These are phyloP conservation scores for Delphinella strobiligena DNA, from an alignment of 2,329 filamentous ascomycete genomes.

Conservation along the genomic window DNA sequence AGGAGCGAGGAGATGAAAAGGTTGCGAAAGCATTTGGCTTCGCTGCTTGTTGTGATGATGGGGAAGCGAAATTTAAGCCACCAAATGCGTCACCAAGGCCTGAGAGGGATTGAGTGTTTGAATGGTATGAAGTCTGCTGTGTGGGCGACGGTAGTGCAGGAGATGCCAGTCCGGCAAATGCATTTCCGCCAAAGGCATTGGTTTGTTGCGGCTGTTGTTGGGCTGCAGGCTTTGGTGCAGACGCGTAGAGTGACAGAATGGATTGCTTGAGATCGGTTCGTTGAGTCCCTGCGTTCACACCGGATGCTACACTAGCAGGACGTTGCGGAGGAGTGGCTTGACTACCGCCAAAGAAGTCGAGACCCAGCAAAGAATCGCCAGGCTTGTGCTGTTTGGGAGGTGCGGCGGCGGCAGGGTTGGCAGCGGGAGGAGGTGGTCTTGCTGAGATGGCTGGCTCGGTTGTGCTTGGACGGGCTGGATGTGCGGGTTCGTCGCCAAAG, in stretches of 20 bases:
- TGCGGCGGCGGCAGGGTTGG: slow-evolving; percentile 17
- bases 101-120: slow-evolving; percentile 41
- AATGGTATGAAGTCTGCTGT: slow-evolving; percentile 26
- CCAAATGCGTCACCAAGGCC: slow-evolving; percentile 73
- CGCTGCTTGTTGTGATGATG: slow-evolving; percentile 25
- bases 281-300: slow-evolving; percentile 52
- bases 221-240: slow-evolving; percentile 64
- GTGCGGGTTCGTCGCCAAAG: slow-evolving; percentile 62
- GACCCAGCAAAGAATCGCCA: slow-evolving; percentile 73
- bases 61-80: slow-evolving; percentile 47
- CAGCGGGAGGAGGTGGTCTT: too few relatives aligned
- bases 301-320: slow-evolving; percentile 68
- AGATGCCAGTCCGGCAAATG: slow-evolving; percentile 39
- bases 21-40: slow-evolving; percentile 55
- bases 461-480: slow-evolving; percentile 59
- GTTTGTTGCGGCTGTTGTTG: slow-evolving; percentile 31
- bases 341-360: slow-evolving; percentile 78
- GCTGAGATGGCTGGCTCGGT: slow-evolving; percentile 60
- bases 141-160: too few relatives aligned
- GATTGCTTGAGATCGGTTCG: slow-evolving; percentile 93
- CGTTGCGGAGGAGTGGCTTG: slow-evolving; percentile 57
- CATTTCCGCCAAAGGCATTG: slow-evolving; percentile 49
- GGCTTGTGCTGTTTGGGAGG: slow-evolving; percentile 52
- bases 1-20: slow-evolving; percentile 43
- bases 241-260: slow-evolving; percentile 87